Percentiles rank a stretch among this genome's conserved stretches.
Conservation (phyloP, 768 basidiomycete genomes). For the Kwoniella sp. region DNA sequence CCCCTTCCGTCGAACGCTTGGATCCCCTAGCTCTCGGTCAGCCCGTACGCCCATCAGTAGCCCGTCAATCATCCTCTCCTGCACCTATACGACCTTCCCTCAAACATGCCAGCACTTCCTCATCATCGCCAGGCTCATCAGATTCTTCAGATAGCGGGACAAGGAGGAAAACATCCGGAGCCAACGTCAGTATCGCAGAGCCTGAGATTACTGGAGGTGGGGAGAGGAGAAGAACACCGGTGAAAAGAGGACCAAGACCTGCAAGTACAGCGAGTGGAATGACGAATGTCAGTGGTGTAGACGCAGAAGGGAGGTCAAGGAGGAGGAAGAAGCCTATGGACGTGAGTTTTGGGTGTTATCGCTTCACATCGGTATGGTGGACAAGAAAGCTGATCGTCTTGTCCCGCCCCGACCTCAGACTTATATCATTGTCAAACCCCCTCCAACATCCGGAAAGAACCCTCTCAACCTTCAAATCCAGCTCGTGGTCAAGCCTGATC, state of each 20-base stretch:
- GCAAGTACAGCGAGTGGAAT: conserved; percentile 16
- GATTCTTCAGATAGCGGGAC: conserved; percentile 23
- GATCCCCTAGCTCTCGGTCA: neutral
- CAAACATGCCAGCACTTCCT: conserved; percentile 13
- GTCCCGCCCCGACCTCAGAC: too few relatives aligned
- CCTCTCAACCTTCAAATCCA: conserved; percentile 90
- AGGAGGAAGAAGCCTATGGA: conserved; percentile 27
- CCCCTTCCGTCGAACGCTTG: conserved; percentile 1
- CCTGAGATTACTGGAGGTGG: conserved; percentile 16
- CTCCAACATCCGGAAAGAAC: conserved; percentile 79
- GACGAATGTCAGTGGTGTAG: conserved; percentile 18
- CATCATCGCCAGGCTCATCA: conserved; percentile 21
- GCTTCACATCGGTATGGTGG: too few relatives aligned
- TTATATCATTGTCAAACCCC: conserved; percentile 88
- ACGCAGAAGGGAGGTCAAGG: conserved; percentile 5
- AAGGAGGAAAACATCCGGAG: conserved; percentile 20
- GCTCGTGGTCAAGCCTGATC: conserved; percentile 61
- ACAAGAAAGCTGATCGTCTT: conserved; percentile 7
- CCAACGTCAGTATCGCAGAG: conserved; percentile 22
- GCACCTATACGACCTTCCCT: conserved; percentile 17
- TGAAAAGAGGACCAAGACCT: conserved; percentile 12
- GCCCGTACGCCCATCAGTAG: neutral
- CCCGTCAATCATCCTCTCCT: conserved; percentile 1
- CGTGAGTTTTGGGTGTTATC: too few relatives aligned
- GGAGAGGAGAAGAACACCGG: conserved; percentile 7